These are phyloP conservation scores for Penicillium mononematosum DNA, from an alignment of 495 filamentous ascomycete species.

Conservation along the genomic window DNA sequence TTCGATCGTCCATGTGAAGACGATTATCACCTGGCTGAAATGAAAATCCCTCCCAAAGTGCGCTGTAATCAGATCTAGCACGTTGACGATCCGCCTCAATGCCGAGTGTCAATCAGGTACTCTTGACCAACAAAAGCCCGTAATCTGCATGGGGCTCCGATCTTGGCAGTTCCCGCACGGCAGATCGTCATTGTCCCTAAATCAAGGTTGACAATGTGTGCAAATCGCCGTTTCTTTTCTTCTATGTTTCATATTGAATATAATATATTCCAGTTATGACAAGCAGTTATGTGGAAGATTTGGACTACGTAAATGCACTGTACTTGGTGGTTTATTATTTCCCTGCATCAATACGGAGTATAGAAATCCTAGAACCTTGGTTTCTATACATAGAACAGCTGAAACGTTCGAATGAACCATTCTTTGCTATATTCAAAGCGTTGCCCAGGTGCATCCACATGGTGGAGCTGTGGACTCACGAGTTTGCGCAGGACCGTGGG, in stretches of 20 bases:
- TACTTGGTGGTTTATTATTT: not conserved
- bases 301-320: not conserved
- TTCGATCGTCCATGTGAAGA: not conserved
- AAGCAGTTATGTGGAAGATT: not conserved
- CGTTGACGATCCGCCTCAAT: constrained; percentile 23
- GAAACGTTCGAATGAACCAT: not conserved
- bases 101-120: constrained; percentile 24
- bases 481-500: not conserved
- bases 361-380: not conserved
- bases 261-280: not conserved
- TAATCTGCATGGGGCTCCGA: constrained; percentile 43
- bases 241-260: not conserved
- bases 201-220: constrained; percentile 24
- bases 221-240: constrained; percentile 22
- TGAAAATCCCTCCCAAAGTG: not conserved
- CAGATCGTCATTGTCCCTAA: constrained; percentile 44
- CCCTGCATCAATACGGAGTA: not conserved
- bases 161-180: constrained; percentile 46
- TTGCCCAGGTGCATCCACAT: not conserved
- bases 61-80: constrained; percentile 8
- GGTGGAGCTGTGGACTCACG: not conserved
- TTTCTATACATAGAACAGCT: constrained; percentile 17
- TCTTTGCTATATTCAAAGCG: not conserved
- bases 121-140: constrained; percentile 24
- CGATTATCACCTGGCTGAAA: constrained; percentile 3